phyloP scores from a whole-genome alignment of 192 early-diverging fungal species.

The Mortierella antarctica region DNA sequence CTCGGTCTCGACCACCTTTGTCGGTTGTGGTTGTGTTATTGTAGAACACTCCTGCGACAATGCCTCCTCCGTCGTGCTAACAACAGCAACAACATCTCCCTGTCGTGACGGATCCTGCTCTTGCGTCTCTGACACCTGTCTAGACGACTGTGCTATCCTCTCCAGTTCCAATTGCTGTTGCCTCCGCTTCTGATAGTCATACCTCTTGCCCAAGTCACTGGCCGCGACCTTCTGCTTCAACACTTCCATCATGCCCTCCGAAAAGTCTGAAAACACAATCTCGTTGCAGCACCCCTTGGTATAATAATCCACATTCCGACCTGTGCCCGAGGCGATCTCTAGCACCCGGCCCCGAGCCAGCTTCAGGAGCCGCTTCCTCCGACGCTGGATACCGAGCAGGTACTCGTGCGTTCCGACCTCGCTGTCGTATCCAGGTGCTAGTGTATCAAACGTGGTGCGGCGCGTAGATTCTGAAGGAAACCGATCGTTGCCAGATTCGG shows the following conservation, averaged over 20 bases:
- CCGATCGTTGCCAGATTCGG: conserved; percentile 1
- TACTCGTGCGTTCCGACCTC: conserved; percentile 45
- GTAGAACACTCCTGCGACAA: neutral
- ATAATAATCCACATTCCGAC: conserved; percentile 48
- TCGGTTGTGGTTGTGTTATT: neutral
- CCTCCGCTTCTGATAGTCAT: conserved; percentile 42
- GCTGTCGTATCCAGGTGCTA: conserved; percentile 38
- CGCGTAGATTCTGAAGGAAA: conserved; percentile 37
- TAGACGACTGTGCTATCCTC: conserved; percentile 12
- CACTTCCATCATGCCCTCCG: conserved; percentile 50
- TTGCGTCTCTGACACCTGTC: neutral
- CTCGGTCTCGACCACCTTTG: conserved; percentile 30
- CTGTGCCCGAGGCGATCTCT: conserved; percentile 48
- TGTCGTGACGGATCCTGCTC: neutral
- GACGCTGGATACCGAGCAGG: conserved; percentile 44
- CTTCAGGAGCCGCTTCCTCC: conserved; percentile 36
- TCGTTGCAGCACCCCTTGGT: conserved; percentile 38
- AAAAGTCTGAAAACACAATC: conserved; percentile 52
- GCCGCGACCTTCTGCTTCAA: conserved; percentile 28
- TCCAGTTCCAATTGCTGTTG: conserved; percentile 45
- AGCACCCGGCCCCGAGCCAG: conserved; percentile 33
- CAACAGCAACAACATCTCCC: neutral
- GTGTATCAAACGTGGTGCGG: conserved; percentile 31
- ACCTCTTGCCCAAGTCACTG: conserved; percentile 46
- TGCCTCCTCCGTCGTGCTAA: neutral